These are phyloP conservation scores for Leptodontidium sp. DNA, from an alignment of 2,329 filamentous ascomycete genomes.

Conservation along the genomic window DNA sequence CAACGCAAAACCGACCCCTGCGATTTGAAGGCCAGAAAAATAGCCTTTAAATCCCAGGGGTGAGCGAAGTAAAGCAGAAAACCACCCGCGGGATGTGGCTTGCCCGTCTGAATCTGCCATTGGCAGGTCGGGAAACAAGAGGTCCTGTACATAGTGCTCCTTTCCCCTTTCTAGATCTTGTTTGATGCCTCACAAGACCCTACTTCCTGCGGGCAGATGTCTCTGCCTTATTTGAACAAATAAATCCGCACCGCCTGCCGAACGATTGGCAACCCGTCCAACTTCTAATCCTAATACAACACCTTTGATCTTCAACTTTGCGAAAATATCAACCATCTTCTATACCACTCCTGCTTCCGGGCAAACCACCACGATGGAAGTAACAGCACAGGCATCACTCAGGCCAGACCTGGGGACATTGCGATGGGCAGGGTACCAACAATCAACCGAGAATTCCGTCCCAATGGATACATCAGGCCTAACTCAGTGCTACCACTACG, in stretches of 20 bases:
- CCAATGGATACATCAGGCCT: slow-evolving; percentile 56
- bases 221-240: no score
- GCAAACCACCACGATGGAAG: slow-evolving; percentile 55
- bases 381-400: slow-evolving; percentile 54
- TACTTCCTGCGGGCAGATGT: neutral
- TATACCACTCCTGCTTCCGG: neutral
- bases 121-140: no score
- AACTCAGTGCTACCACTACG: slow-evolving; percentile 56
- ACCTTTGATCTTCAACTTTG: no score
- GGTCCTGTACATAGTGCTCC: no score
- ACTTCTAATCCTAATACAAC: neutral
- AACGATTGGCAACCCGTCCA: slow-evolving; percentile 36
- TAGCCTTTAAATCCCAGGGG: no score
- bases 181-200: slow-evolving; percentile 44
- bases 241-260: slow-evolving; percentile 21
- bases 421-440: slow-evolving; percentile 54
- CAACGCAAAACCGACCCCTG: no score
- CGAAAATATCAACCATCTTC: no score
- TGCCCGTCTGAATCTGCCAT: no score
- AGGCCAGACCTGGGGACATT: slow-evolving; percentile 61
- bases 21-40: no score
- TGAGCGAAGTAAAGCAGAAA: no score
- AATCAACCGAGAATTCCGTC: slow-evolving; percentile 39
- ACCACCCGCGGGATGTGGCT: no score
- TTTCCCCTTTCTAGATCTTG: slow-evolving; percentile 32